A percentile compares a stretch with the other conserved stretches of the same genome.
phyloP scores from a whole-genome alignment of 345 rosid genomes.

The Aurinia saxatilis region DNA sequence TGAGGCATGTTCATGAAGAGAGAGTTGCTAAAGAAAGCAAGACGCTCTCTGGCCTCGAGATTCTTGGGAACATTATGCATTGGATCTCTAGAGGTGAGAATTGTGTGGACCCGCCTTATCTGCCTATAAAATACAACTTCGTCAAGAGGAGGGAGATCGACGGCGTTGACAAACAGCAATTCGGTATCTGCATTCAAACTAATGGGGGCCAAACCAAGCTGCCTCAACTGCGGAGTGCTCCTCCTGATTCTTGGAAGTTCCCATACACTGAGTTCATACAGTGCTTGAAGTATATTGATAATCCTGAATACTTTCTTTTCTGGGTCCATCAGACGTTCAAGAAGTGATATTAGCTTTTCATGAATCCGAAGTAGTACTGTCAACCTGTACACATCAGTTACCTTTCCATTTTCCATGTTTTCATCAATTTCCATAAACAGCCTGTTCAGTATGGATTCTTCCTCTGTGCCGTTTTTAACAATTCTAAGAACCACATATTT shows the following conservation, averaged over 20 bases:
- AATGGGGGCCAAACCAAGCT: slow-evolving; percentile 56
- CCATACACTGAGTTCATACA: slow-evolving; percentile 61
- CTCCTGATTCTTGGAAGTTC: slow-evolving; percentile 47
- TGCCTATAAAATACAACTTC: slow-evolving; percentile 62
- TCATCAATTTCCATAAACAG: slow-evolving; percentile 51
- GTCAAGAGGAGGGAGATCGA: slow-evolving; percentile 50
- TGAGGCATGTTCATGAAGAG: slow-evolving; percentile 93
- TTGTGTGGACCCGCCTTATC: slow-evolving; percentile 60
- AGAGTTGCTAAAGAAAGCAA: slow-evolving; percentile 89
- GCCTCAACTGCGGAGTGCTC: slow-evolving; percentile 29
- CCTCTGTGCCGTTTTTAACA: slow-evolving; percentile 47
- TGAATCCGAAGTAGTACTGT: slow-evolving; percentile 46
- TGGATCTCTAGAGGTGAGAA: slow-evolving; percentile 76
- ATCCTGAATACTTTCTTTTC: slow-evolving; percentile 45
- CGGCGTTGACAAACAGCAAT: slow-evolving; percentile 67
- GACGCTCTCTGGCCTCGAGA: slow-evolving; percentile 78
- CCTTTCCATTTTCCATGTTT: slow-evolving; percentile 33
- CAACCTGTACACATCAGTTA: slow-evolving; percentile 42
- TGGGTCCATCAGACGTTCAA: slow-evolving; percentile 54
- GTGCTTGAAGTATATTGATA: slow-evolving; percentile 72
- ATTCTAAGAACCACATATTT: slow-evolving; percentile 51
- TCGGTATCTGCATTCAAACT: slow-evolving; percentile 39
- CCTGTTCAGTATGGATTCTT: slow-evolving; percentile 47
- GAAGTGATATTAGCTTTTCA: slow-evolving; percentile 50
- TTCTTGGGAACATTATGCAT: slow-evolving; percentile 77